Conservation (phyloP, 2,329 filamentous ascomycete species). For the Daldinia sp. region DNA sequence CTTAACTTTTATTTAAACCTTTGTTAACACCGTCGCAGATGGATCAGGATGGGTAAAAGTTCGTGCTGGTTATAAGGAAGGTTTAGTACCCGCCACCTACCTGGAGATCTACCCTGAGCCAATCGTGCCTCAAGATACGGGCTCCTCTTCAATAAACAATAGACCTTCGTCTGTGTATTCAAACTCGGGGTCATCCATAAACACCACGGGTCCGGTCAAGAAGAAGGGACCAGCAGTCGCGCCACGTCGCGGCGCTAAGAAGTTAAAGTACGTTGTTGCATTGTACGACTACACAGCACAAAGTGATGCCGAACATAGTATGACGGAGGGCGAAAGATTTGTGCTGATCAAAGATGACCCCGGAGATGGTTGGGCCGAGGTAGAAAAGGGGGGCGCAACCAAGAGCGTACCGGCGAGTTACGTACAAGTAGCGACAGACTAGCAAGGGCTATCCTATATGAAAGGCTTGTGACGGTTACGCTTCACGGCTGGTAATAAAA, state of each 20-base stretch:
- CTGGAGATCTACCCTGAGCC: constrained; percentile 73
- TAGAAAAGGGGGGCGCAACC: constrained; percentile 87
- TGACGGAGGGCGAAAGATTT: constrained; percentile 91
- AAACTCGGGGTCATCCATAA: constrained; percentile 77
- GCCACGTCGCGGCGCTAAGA: constrained; percentile 90
- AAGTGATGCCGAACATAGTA: constrained; percentile 87
- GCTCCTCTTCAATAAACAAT: constrained; percentile 56
- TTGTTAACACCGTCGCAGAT: constrained; percentile 67
- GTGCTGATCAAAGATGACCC: constrained; percentile 88
- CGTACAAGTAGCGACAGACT: constrained; percentile 70
- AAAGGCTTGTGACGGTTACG: constrained; percentile 1
- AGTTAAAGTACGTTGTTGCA: constrained; percentile 91
- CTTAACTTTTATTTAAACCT: constrained; percentile 27
- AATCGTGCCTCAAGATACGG: constrained; percentile 60
- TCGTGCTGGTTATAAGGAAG: constrained; percentile 78
- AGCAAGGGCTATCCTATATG: constrained; percentile 4
- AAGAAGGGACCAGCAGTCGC: constrained; percentile 94
- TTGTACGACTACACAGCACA: constrained; percentile 91
- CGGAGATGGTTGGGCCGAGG: constrained; percentile 96
- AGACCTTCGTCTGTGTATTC: constrained; percentile 83
- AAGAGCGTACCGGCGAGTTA: constrained; percentile 96
- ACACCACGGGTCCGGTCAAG: constrained; percentile 64
- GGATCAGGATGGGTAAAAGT: constrained; percentile 93
- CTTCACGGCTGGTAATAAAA: background rate
- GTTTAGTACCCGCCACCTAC: constrained; percentile 89